These are phyloP conservation scores for Linderniella brevidens DNA, from an alignment of 257 asterid species.

Conservation along the genomic window DNA sequence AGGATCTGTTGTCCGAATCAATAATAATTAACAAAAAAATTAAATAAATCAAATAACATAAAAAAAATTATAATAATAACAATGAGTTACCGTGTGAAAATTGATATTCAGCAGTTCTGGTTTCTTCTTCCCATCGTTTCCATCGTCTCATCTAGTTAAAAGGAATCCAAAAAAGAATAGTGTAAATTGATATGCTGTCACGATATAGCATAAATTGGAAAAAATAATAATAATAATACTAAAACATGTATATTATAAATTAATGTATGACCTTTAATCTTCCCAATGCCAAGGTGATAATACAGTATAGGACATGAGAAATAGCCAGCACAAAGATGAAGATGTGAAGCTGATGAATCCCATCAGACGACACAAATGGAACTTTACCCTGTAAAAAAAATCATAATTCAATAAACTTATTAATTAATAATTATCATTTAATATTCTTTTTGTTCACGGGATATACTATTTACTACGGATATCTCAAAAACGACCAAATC, in stretches of 20 bases:
- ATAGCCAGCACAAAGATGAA: slow-evolving; percentile 77
- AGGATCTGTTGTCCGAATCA: slow-evolving; percentile 1
- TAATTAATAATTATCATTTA: too few relatives aligned
- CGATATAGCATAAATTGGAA: background rate
- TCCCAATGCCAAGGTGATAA: slow-evolving; percentile 57
- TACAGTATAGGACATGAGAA: slow-evolving; percentile 61
- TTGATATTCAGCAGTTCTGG: slow-evolving; percentile 57
- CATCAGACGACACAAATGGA: slow-evolving; percentile 57
- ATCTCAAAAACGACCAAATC: slow-evolving; percentile 1
- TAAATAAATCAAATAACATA: background rate
- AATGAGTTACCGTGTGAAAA: slow-evolving; percentile 46
- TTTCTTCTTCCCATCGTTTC: slow-evolving; percentile 77
- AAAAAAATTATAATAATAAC: background rate
- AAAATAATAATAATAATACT: background rate
- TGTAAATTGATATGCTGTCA: background rate
- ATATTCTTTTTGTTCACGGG: too few relatives aligned
- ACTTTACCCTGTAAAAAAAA: slow-evolving; percentile 34
- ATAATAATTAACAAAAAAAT: background rate
- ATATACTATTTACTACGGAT: too few relatives aligned
- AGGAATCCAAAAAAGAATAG: background rate
- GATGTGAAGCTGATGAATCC: slow-evolving; percentile 72
- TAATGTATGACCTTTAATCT: slow-evolving; percentile 34
- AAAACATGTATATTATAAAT: too few relatives aligned
- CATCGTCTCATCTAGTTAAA: slow-evolving; percentile 70
- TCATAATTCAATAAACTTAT: too few relatives aligned